These are phyloP conservation scores for Clavispora asparagi DNA, from an alignment of 805 yeast genomes.

Conservation along the genomic window DNA sequence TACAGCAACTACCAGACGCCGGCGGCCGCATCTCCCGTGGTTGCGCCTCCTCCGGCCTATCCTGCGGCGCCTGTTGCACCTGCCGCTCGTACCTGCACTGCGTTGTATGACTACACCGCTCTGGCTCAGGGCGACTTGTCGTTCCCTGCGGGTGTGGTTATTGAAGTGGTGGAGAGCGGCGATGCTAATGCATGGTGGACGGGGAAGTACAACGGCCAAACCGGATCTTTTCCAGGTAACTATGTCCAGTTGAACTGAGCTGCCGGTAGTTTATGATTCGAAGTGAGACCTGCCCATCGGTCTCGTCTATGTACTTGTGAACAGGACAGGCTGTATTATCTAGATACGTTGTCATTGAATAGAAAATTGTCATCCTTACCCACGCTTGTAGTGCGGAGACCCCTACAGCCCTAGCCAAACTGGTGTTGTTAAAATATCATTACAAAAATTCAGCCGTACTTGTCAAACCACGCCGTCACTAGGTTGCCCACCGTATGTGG, in stretches of 20 bases:
- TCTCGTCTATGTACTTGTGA: neutral
- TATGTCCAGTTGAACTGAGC: conserved; percentile 68
- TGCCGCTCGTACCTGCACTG: conserved; percentile 59
- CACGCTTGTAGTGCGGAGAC: no score
- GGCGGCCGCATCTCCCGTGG: conserved; percentile 5
- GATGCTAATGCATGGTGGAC: conserved; percentile 99
- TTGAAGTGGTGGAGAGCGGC: conserved; percentile 78
- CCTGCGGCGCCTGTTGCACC: conserved; percentile 27
- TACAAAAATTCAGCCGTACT: conserved; percentile 1
- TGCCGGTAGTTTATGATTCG: neutral
- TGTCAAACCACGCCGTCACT: conserved; percentile 26
- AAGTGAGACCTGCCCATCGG: no score
- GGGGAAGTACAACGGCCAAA: conserved; percentile 75
- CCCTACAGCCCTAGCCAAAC: no score
- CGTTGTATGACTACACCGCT: conserved; percentile 85
- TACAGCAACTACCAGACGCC: conserved; percentile 4
- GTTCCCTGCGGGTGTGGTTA: conserved; percentile 82
- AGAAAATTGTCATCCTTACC: neutral
- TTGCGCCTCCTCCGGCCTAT: conserved; percentile 16
- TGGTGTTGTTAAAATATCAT: no score
- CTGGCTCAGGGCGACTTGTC: conserved; percentile 90
- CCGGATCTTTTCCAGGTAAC: conserved; percentile 95
- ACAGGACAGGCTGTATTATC: neutral
- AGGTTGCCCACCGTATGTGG: conserved; percentile 24
- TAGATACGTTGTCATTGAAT: neutral